Percentiles rank a stretch among this genome's conserved stretches.
These are phyloP conservation scores for Fusarium sp. DNA, from an alignment of 2,329 filamentous ascomycete genomes.

Conservation along the genomic window DNA sequence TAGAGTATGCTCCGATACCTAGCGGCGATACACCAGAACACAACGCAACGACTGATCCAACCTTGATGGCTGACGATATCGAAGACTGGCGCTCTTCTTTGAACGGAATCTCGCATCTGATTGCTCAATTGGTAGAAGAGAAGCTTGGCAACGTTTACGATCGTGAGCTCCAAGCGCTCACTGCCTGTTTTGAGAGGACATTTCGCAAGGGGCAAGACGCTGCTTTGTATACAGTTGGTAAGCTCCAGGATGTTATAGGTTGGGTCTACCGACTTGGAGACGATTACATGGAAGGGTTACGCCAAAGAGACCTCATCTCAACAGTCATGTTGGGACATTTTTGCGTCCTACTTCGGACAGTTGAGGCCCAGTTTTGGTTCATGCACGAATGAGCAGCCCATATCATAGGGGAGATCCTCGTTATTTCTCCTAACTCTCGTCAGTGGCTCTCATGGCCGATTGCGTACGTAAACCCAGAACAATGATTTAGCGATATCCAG, in stretches of 20 bases:
- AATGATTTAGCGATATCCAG: too few species aligned
- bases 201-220: background rate
- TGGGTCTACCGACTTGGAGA: background rate
- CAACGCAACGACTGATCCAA: background rate
- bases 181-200: background rate
- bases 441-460: background rate
- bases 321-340: background rate
- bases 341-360: background rate
- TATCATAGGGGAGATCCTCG: background rate
- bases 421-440: background rate
- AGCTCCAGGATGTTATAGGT: background rate
- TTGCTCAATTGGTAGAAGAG: background rate
- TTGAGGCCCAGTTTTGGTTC: background rate
- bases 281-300: background rate
- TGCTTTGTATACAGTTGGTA: background rate
- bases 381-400: background rate
- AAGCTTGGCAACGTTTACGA: background rate
- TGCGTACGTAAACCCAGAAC: fast-evolving
- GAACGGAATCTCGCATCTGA: background rate
- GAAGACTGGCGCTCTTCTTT: background rate
- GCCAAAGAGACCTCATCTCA: background rate
- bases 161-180: background rate
- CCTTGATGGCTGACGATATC: background rate
- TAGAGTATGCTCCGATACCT: background rate
- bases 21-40: fast-evolving